Base-by-base conservation (phyloP, 2,329 filamentous ascomycete genomes). In the Xylariaceae sp. region DNA sequence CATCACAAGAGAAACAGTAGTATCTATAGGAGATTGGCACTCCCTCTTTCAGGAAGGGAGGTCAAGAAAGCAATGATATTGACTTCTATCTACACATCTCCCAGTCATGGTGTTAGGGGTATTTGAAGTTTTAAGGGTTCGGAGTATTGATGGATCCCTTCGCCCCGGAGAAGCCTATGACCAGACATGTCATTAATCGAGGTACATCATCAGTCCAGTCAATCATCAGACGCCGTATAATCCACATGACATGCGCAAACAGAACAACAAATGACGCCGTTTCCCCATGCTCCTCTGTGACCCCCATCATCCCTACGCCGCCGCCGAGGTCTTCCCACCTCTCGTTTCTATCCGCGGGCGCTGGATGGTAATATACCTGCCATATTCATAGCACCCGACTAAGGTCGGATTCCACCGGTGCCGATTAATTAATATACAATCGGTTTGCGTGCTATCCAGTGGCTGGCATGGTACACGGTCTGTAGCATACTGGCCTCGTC, bases 401-500 rank as follows among this genome's bases (percentile, higher is more conserved):
- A 2, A 19, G 19, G 19, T 19, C 19, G 19, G 19, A 19, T 19
- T 19, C 19, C 19, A 19, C 19, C 19, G 19, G 19, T 19, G 19
- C 19, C 19, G 19, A 19, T 19, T 19, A 19, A 19, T 19, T 19
- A 19, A 19, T 19, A 19, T 19, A 19, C 19, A 19, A 19, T 19
- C 19, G 74, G 73, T 73, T 95, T 99, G 58, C 86, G 82, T 35
- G 89, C 92, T 31, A 95, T 77, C 94, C 94, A 99, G 59, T 88
- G 84, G 52, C 85, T 88, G 12, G 89, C 89, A 57, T 77, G 78
- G 70, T 97, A 99, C 4, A 82, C 80, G 54, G 87, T 94, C 68
- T 87, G 86, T 64, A 96, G 73, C 89, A 99, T 94, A 66, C 91
- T 96, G 50, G 84, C 74, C 11, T 80, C 73, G 66, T 97, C 89